phyloP scores from a whole-genome alignment of 176 grass and related monocot genomes.

The Secale cereale region DNA sequence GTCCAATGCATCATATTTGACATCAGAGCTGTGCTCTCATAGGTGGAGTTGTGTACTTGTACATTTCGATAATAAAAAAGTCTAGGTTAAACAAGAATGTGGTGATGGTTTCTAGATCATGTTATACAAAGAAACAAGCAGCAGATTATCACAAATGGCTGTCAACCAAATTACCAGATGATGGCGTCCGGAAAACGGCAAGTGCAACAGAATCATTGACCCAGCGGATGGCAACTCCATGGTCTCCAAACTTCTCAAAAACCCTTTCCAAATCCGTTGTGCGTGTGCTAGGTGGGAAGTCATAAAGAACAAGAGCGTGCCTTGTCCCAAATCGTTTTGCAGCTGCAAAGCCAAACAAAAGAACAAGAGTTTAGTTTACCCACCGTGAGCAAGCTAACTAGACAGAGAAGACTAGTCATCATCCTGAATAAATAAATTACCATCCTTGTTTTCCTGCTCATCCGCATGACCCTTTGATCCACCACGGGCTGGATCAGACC shows the following conservation, averaged over 20 bases:
- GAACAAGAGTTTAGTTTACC: background rate
- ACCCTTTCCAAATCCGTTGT: slow-evolving; percentile 72
- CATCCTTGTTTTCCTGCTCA: slow-evolving; percentile 21
- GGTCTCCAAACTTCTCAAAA: slow-evolving; percentile 68
- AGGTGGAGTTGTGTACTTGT: background rate
- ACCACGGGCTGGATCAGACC: background rate
- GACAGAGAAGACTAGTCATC: background rate
- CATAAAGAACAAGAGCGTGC: slow-evolving; percentile 76
- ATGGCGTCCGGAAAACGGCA: slow-evolving; percentile 70
- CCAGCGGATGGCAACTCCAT: slow-evolving; percentile 75
- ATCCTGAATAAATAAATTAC: slow-evolving; percentile 20
- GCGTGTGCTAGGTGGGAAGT: slow-evolving; percentile 53
- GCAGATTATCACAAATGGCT: background rate
- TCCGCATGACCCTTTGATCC: slow-evolving; percentile 4
- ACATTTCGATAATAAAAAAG: background rate
- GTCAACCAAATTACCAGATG: slow-evolving; percentile 55
- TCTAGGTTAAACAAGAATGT: background rate
- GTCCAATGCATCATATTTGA: background rate
- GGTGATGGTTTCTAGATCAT: background rate
- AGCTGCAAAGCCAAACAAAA: slow-evolving; percentile 36
- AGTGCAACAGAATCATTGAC: slow-evolving; percentile 82
- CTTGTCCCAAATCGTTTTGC: slow-evolving; percentile 51
- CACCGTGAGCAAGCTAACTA: slow-evolving; percentile 1
- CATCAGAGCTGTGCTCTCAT: background rate
- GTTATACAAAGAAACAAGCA: background rate